Percentiles rank a stretch among this genome's conserved stretches.
Conservation (phyloP, 73 alveolate genomes). For the Paramecium caudatum region DNA sequence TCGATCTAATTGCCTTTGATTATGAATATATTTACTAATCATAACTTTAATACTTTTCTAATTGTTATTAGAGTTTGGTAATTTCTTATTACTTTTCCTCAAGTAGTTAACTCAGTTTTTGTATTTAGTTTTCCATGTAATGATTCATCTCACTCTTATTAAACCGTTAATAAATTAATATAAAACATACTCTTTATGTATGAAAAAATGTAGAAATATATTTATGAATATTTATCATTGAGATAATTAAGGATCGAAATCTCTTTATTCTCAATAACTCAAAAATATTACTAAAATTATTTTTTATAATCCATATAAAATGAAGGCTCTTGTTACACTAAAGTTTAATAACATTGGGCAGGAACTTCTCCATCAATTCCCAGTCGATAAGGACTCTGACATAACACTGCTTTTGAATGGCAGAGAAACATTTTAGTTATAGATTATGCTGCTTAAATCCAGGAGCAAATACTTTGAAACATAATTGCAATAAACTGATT, state of each 20-base stretch:
- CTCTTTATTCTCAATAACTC: no score
- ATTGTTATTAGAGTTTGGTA: not conserved
- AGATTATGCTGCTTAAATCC: not conserved
- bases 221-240: no score
- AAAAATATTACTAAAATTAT: no score
- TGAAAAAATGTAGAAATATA: no score
- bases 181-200: no score
- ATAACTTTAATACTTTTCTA: constrained; percentile 1
- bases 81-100: constrained; percentile 16
- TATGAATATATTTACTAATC: not conserved
- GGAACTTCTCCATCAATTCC: not conserved
- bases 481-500: not conserved
- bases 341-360: not conserved
- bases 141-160: not conserved
- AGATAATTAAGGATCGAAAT: no score
- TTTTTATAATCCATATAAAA: no score
- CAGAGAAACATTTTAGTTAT: constrained; percentile 25
- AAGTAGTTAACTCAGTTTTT: constrained; percentile 40
- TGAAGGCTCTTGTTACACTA: not conserved
- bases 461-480: constrained; percentile 31
- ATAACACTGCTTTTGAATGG: constrained; percentile 19
- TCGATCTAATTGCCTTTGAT: not conserved
- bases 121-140: not conserved
- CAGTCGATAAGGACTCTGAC: not conserved
- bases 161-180: constrained; percentile 45